phyloP scores from a whole-genome alignment of 768 basidiomycete species.

The Macrocybe gigantea region DNA sequence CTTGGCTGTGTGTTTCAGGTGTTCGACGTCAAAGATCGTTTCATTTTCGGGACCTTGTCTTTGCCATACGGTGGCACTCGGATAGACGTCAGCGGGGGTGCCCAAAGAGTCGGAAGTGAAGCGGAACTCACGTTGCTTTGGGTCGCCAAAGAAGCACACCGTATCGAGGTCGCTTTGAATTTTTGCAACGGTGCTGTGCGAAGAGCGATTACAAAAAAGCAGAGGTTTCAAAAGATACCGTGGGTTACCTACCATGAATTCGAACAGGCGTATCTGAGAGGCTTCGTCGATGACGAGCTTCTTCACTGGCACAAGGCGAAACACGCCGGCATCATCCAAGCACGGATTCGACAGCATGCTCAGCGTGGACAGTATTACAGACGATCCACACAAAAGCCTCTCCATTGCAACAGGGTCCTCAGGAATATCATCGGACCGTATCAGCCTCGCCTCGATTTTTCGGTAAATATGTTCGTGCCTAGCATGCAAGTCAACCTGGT shows the following conservation, averaged over 20 bases:
- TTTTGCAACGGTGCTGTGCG: constrained; percentile 30
- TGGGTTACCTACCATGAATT: too few species aligned
- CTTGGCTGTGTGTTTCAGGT: constrained; percentile 33
- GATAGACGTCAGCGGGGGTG: constrained; percentile 10
- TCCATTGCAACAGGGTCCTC: constrained; percentile 14
- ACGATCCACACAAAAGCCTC: constrained; percentile 27
- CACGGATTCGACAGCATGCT: constrained; percentile 48
- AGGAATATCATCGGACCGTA: constrained; percentile 34
- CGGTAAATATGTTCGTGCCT: constrained; percentile 75
- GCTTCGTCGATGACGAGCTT: constrained; percentile 49
- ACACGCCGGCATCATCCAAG: constrained; percentile 12
- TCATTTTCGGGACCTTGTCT: constrained; percentile 40
- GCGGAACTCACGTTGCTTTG: constrained; percentile 38
- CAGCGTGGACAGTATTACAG: constrained; percentile 63
- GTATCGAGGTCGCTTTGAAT: constrained; percentile 32
- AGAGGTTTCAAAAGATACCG: constrained; percentile 25
- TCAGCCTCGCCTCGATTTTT: constrained; percentile 38
- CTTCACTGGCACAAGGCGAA: constrained; percentile 25
- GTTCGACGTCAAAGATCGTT: constrained; percentile 59
- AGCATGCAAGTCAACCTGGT: too few species aligned
- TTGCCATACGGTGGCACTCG: constrained; percentile 64
- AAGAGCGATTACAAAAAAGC: background rate
- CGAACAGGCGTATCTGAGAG: constrained; percentile 33
- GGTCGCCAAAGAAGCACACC: constrained; percentile 45
- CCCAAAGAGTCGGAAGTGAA: too few species aligned